Conservation (phyloP, 1,284 basidiomycete genomes). For the Neolentinus lepideus region DNA sequence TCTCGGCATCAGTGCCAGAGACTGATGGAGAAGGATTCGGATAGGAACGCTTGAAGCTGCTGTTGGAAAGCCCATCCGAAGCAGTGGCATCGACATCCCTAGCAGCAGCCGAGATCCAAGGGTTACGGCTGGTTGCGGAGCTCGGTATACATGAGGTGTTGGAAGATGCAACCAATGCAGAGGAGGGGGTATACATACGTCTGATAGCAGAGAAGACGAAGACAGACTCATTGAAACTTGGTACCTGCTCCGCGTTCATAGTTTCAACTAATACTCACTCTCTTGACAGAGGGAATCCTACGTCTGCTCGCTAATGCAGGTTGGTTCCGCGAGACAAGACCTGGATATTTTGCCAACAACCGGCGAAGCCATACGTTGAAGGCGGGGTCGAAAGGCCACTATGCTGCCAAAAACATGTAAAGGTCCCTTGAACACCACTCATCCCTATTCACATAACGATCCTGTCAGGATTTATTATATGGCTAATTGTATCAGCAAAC, state of each 20-base stretch:
- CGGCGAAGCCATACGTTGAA: not conserved
- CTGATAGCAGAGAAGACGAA: not conserved
- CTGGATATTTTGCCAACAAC: not conserved
- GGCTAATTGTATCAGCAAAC: not conserved
- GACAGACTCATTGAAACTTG: not conserved
- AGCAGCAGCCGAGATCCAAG: not conserved
- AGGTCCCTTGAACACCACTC: not conserved
- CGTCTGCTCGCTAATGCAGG: not conserved
- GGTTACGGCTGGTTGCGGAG: not conserved
- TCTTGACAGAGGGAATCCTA: not conserved
- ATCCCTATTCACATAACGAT: not conserved
- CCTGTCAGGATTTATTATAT: not conserved
- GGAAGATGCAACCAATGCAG: not conserved
- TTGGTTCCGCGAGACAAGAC: not conserved
- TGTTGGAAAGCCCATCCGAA: not conserved
- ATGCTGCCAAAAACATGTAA: not conserved
- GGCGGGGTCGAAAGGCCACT: not conserved
- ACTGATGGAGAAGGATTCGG: no score
- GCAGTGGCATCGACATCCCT: not conserved
- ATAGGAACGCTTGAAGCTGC: not conserved
- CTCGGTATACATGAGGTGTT: not conserved
- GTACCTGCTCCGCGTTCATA: not conserved
- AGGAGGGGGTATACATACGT: not conserved
- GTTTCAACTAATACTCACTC: not conserved
- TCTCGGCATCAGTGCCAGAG: no score